A percentile compares a stretch with the other conserved stretches of the same genome.
Evolutionary conservation across 306 rosid genomes (phyloP).

Genomic region (Prunus salicina): DNA sequence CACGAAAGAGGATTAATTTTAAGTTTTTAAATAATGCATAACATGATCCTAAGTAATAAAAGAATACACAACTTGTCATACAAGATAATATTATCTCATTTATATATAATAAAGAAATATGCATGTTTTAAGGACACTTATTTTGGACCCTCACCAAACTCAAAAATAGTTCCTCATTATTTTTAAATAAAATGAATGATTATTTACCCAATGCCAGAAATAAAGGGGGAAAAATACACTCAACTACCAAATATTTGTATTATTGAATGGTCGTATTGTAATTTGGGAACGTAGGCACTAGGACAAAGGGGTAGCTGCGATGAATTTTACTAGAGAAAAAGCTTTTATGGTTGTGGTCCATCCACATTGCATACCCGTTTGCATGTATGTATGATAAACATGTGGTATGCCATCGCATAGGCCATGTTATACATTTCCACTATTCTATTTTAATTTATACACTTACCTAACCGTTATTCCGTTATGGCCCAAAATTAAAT

Average conservation of each 20-base stretch:
- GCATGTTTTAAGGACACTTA: no score
- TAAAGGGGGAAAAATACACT: not conserved
- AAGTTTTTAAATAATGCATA: no score
- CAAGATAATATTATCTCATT: no score
- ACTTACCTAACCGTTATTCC: slow-evolving; percentile 37
- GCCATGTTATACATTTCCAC: not conserved
- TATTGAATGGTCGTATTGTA: not conserved
- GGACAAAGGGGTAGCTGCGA: not conserved
- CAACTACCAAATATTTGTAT: not conserved
- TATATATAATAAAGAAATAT: no score
- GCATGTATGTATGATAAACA: slow-evolving; percentile 13
- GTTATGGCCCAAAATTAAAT: slow-evolving; percentile 49
- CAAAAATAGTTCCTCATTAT: no score
- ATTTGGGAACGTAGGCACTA: not conserved
- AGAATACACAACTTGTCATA: no score
- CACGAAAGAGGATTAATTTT: no score
- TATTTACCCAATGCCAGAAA: not conserved
- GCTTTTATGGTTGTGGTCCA: slow-evolving; percentile 23
- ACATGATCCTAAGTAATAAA: no score
- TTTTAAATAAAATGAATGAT: not conserved
- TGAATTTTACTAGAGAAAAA: not conserved
- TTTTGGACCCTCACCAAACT: no score
- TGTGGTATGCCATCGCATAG: slow-evolving; percentile 16
- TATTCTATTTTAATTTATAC: slow-evolving; percentile 19
- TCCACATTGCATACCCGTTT: not conserved